A percentile compares a stretch with the other conserved stretches of the same genome.
Conservation (phyloP, 345 rosid species). For the Hevea brasiliensis region DNA sequence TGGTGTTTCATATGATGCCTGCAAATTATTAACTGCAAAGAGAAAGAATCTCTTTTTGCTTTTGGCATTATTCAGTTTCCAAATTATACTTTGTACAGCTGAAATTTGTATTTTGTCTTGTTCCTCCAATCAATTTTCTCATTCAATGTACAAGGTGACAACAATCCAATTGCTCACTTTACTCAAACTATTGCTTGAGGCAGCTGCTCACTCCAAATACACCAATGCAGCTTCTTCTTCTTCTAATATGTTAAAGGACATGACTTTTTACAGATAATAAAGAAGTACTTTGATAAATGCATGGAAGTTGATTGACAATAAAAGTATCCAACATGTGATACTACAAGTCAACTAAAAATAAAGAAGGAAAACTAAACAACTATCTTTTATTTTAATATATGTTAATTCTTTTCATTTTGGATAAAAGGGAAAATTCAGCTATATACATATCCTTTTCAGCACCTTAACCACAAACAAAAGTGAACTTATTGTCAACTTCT, state of each 20-base stretch:
- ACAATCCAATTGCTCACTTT: conserved; percentile 1
- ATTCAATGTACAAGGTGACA: conserved; percentile 7
- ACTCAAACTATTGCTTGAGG: not conserved
- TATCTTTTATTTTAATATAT: too few relatives aligned
- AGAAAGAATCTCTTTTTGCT: conserved; percentile 7
- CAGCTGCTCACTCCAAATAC: not conserved
- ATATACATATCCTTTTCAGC: not conserved
- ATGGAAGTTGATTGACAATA: too few relatives aligned
- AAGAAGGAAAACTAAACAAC: too few relatives aligned
- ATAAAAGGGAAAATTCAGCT: too few relatives aligned
- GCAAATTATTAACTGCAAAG: conserved; percentile 13
- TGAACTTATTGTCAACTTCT: not conserved
- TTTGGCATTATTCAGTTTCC: not conserved
- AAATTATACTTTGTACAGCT: conserved; percentile 29
- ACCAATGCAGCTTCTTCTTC: not conserved
- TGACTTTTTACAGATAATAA: too few relatives aligned
- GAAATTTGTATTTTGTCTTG: conserved; percentile 6
- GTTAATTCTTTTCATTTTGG: too few relatives aligned
- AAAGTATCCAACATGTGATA: too few relatives aligned
- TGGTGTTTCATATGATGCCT: not conserved
- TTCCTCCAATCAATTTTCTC: not conserved
- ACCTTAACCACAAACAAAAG: conserved; percentile 6
- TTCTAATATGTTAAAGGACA: too few relatives aligned
- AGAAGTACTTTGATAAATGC: too few relatives aligned
- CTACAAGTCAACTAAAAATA: too few relatives aligned